Evolutionary conservation across 73 alveolate species (phyloP).

Genomic region (Stentor coeruleus): DNA sequence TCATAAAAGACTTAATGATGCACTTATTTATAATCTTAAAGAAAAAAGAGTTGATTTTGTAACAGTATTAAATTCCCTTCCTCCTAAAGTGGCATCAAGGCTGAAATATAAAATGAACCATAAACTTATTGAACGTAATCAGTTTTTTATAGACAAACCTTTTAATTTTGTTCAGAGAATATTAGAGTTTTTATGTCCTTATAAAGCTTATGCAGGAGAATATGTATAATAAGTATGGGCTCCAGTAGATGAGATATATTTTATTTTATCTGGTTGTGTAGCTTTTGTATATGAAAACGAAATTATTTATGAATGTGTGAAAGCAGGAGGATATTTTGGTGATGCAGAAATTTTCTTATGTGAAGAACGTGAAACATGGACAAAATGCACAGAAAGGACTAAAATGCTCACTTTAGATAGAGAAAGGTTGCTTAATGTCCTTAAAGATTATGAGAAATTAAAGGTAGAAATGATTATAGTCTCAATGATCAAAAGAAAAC

Average conservation of each 20-base stretch:
- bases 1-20: conserved; percentile 33
- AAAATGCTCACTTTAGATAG: neutral
- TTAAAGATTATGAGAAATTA: neutral
- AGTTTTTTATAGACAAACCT: conserved; percentile 39
- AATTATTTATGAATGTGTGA: conserved; percentile 19
- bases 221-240: conserved; percentile 27
- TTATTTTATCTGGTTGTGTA: neutral
- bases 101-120: conserved; percentile 35
- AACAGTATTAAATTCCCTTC: conserved; percentile 32
- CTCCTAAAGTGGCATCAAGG: conserved; percentile 34
- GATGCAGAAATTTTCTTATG: neutral
- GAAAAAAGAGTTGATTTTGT: conserved; percentile 29
- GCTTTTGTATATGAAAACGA: conserved; percentile 23
- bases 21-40: conserved; percentile 39
- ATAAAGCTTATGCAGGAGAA: conserved; percentile 24
- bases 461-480: neutral
- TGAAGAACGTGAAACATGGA: neutral
- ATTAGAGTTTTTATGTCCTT: conserved; percentile 36
- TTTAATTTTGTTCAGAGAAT: conserved; percentile 36
- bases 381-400: neutral
- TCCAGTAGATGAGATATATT: conserved; percentile 6
- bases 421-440: neutral
- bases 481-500: no score
- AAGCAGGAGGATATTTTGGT: conserved; percentile 17
- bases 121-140: conserved; percentile 30